Evolutionary conservation across 768 basidiomycete species (phyloP).

Genomic region (Tylopilus sp.): DNA sequence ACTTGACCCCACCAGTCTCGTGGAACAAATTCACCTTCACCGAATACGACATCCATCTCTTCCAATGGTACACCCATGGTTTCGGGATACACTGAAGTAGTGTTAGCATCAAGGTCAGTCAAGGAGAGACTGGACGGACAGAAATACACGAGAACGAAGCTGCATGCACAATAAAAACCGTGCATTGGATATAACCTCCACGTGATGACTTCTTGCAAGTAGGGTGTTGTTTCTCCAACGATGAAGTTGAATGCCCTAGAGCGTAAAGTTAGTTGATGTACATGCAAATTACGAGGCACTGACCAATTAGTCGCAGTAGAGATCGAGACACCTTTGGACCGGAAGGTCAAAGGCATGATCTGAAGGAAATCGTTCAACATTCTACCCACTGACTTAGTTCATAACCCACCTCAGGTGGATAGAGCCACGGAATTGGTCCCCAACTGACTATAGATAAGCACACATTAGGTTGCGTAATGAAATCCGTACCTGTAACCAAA

Average conservation of each 20-base stretch:
- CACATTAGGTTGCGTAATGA: not conserved
- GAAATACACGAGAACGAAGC: constrained; percentile 84
- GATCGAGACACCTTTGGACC: constrained; percentile 94
- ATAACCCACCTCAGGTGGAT: constrained; percentile 71
- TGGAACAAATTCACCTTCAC: constrained; percentile 57
- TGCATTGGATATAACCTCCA: constrained; percentile 98
- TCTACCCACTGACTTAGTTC: not conserved
- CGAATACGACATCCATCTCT: constrained; percentile 89
- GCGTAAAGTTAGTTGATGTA: constrained; percentile 11
- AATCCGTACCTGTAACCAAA: constrained; percentile 75
- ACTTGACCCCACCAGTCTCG: constrained; percentile 11
- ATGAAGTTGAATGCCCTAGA: constrained; percentile 78
- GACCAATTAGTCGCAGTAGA: constrained; percentile 85
- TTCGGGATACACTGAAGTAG: constrained; percentile 69
- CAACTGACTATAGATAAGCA: constrained; percentile 41
- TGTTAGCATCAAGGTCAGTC: constrained; percentile 5
- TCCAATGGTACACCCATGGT: constrained; percentile 85
- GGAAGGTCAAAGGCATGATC: constrained; percentile 87
- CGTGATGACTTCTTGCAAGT: constrained; percentile 79
- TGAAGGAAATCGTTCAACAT: constrained; percentile 25
- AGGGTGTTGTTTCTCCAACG: constrained; percentile 85
- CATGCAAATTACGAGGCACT: not conserved
- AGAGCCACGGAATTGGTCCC: constrained; percentile 88
- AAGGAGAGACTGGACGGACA: constrained; percentile 41
- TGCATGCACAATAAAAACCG: constrained; percentile 85